Conservation (phyloP, 75 land plant species). For the Selaginella moellendorffii region DNA sequence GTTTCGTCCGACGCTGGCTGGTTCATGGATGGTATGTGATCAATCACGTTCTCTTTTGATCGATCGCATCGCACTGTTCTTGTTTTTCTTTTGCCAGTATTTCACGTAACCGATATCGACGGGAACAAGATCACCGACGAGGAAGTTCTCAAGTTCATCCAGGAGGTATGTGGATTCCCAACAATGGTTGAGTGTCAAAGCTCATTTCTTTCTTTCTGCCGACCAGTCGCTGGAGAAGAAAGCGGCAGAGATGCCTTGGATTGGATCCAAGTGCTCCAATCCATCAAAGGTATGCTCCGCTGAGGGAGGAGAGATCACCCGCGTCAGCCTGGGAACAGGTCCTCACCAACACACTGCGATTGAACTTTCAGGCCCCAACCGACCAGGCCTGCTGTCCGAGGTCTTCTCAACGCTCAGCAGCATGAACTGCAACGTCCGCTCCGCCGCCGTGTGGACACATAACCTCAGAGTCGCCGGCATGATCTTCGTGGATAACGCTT, state of each 20-base stretch:
- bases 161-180: no score
- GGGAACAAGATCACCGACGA: conserved; percentile 3
- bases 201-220: neutral
- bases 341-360: conserved; percentile 10
- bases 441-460: conserved; percentile 14
- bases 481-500: neutral
- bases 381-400: neutral
- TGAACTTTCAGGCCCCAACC: conserved; percentile 13
- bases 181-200: no score
- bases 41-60: neutral
- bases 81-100: conserved; percentile 12
- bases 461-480: conserved; percentile 18
- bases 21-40: conserved; percentile 8
- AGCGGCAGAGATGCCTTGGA: neutral
- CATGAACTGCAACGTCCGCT: neutral
- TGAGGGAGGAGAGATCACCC: neutral
- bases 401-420: neutral
- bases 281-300: neutral
- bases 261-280: neutral
- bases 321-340: neutral
- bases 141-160: neutral
- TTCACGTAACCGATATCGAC: conserved; percentile 12
- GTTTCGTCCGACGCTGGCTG: conserved; percentile 5
- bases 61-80: no score
- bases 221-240: neutral